Percentiles rank a stretch among this genome's conserved stretches.
Evolutionary conservation across 257 asterid genomes (phyloP).

Genomic region (Coffea eugenioides): DNA sequence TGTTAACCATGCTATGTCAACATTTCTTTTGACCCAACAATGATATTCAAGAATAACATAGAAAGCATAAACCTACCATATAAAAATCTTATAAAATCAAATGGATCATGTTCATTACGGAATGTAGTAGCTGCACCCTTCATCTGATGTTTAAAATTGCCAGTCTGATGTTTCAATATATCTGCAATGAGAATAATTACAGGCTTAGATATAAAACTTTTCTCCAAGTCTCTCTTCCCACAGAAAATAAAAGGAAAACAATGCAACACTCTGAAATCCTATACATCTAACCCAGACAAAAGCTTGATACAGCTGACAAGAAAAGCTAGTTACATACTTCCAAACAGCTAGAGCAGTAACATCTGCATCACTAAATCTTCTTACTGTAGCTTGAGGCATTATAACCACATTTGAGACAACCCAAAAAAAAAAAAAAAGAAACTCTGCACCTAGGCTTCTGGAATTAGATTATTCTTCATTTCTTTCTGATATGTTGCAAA

Average conservation of each 20-base stretch:
- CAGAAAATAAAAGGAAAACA: too few species aligned
- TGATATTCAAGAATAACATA: not conserved
- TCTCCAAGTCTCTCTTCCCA: not conserved
- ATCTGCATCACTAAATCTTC: not conserved
- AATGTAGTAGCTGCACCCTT: conserved; percentile 25
- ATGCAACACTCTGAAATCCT: too few species aligned
- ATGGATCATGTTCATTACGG: conserved; percentile 34
- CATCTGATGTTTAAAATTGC: conserved; percentile 20
- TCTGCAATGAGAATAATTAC: conserved; percentile 31
- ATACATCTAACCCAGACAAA: too few species aligned
- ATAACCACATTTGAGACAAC: not conserved
- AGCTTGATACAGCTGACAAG: not conserved
- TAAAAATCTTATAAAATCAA: conserved; percentile 41
- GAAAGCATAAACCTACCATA: conserved; percentile 36
- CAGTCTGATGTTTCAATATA: conserved; percentile 18
- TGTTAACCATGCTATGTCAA: not conserved
- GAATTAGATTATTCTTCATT: not conserved
- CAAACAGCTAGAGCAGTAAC: not conserved
- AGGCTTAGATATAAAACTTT: not conserved
- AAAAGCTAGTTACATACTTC: not conserved
- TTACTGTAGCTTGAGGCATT: not conserved
- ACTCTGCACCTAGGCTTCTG: not conserved
- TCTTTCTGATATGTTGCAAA: not conserved
- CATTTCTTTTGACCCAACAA: not conserved
- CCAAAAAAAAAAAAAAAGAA: not conserved